A percentile compares a stretch with the other conserved stretches of the same genome.
Conservation (phyloP, 305 asterid genomes). For the Rubia occidens region DNA sequence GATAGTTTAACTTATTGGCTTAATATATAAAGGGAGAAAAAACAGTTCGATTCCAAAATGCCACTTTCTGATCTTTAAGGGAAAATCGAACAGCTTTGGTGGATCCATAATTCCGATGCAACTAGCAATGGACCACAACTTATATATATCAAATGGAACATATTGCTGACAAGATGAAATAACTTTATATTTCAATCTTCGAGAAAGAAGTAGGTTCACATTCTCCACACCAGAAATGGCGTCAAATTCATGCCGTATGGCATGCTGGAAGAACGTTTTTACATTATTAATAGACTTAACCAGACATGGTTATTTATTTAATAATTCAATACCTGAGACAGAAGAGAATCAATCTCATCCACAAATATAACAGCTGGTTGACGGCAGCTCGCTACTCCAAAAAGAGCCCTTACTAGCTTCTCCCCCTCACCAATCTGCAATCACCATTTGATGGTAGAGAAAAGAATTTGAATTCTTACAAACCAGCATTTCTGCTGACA, state of each 20-base stretch:
- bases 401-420: conserved; percentile 96
- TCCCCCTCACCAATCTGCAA: conserved; percentile 97
- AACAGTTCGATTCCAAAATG: background rate
- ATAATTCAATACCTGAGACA: conserved; percentile 62
- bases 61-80: background rate
- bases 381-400: conserved; percentile 97
- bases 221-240: background rate
- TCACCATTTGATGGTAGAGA: conserved; percentile 11
- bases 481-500: background rate
- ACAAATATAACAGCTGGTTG: conserved; percentile 97
- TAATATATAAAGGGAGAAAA: conserved; percentile 11
- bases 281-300: background rate
- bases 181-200: background rate
- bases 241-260: background rate
- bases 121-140: background rate
- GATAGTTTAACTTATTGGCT: conserved; percentile 13
- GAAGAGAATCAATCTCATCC: conserved; percentile 92
- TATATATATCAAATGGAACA: background rate
- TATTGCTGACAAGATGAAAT: background rate
- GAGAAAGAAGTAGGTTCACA: background rate
- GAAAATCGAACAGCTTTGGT: background rate
- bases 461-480: background rate
- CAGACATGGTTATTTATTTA: background rate
- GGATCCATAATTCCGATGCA: background rate
- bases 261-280: background rate